Percentiles rank a stretch among this genome's conserved stretches.
Conservation (phyloP, 805 yeast species). For the Yamadazyma sp. region DNA sequence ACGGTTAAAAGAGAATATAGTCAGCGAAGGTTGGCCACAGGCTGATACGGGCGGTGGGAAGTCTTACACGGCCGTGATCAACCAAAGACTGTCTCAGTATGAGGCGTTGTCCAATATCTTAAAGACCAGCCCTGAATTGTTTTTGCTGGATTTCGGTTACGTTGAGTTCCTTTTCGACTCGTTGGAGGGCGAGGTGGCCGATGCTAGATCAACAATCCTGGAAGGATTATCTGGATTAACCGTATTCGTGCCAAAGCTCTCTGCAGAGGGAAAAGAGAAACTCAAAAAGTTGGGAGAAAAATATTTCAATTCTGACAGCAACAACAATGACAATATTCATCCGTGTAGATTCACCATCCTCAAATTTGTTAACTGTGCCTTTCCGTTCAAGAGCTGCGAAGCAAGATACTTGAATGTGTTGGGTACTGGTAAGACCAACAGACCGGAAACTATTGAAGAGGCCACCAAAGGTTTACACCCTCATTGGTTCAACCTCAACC, state of each 20-base stretch:
- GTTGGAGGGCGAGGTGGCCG: constrained; percentile 60
- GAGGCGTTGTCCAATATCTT: constrained; percentile 75
- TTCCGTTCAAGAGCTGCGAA: constrained; percentile 64
- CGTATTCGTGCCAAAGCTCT: constrained; percentile 44
- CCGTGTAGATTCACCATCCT: constrained; percentile 63
- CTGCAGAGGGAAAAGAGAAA: constrained; percentile 35
- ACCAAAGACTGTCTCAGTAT: constrained; percentile 64
- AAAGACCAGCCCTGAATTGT: constrained; percentile 41
- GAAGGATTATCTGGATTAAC: constrained; percentile 65
- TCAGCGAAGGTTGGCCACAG: constrained; percentile 62
- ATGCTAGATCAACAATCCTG: constrained; percentile 66
- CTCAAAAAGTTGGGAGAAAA: constrained; percentile 40
- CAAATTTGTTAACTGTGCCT: constrained; percentile 61
- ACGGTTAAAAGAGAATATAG: constrained; percentile 51
- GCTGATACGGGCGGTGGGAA: constrained; percentile 35
- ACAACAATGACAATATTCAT: constrained; percentile 31
- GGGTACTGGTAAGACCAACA: constrained; percentile 57
- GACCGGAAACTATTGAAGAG: constrained; percentile 77
- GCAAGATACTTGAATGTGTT: constrained; percentile 67
- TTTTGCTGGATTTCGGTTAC: constrained; percentile 48
- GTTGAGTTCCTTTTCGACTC: constrained; percentile 71
- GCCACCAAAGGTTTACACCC: constrained; percentile 81
- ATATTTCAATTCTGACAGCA: constrained; percentile 24
- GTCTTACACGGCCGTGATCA: constrained; percentile 31
- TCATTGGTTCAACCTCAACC: constrained; percentile 63